Evolutionary conservation across 2,329 filamentous ascomycete genomes (phyloP).

Genomic region (Colletotrichum camelliae): DNA sequence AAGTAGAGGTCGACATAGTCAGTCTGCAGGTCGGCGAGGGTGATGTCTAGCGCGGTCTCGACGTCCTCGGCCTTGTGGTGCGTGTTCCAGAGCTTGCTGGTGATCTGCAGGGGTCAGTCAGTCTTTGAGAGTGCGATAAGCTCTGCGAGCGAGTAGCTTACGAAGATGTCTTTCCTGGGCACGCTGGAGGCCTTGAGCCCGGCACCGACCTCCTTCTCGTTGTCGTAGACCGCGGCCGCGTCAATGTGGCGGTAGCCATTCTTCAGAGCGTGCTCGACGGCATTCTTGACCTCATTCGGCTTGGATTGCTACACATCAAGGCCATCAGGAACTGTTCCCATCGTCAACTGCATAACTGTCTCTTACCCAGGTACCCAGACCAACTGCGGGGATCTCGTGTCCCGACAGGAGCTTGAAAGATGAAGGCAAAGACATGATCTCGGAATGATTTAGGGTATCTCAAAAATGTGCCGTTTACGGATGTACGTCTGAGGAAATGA

Average conservation of each 20-base stretch:
- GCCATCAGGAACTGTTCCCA: not conserved
- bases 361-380: slow-evolving; percentile 38
- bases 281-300: slow-evolving; percentile 46
- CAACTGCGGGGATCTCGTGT: slow-evolving; percentile 35
- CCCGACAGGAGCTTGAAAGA: slow-evolving; percentile 36
- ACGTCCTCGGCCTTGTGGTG: slow-evolving; percentile 33
- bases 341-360: too few species aligned
- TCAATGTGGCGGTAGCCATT: slow-evolving; percentile 65
- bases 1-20: slow-evolving; percentile 37
- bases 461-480: not conserved
- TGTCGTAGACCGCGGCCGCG: slow-evolving; percentile 69
- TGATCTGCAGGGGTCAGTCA: not conserved
- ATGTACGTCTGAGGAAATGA: not conserved
- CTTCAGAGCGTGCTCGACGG: slow-evolving; percentile 63
- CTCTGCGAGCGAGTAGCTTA: not conserved
- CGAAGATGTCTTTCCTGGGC: slow-evolving; percentile 56
- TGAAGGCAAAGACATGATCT: slow-evolving; percentile 28
- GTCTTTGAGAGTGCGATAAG: not conserved
- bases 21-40: slow-evolving; percentile 33
- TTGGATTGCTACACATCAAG: slow-evolving; percentile 45
- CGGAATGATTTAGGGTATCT: not conserved
- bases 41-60: slow-evolving; percentile 31
- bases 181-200: slow-evolving; percentile 53
- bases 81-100: slow-evolving; percentile 39
- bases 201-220: slow-evolving; percentile 59